Evolutionary conservation across 2,329 filamentous ascomycete species (phyloP).

Genomic region (Fusarium goolgardi): DNA sequence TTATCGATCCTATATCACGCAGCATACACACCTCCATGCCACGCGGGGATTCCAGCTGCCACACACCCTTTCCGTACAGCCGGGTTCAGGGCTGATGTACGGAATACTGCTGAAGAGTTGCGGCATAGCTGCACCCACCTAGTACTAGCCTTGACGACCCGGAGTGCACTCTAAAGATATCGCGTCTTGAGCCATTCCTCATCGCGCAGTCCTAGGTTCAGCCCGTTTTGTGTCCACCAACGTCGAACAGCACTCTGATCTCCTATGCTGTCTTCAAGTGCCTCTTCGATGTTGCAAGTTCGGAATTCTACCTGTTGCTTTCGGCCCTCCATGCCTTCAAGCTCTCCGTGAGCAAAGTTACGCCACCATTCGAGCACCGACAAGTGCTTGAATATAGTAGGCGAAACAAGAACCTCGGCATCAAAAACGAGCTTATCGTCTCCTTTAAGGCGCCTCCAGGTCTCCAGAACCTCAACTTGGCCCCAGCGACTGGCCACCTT

Average conservation of each 20-base stretch:
- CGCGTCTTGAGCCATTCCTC: conserved; percentile 91
- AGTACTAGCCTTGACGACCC: background rate
- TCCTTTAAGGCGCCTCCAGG: conserved; percentile 80
- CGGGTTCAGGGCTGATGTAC: conserved; percentile 20
- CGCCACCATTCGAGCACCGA: conserved; percentile 95
- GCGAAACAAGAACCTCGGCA: conserved; percentile 83
- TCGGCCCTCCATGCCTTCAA: conserved; percentile 65
- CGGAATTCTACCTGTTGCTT: conserved; percentile 86
- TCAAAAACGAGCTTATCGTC: conserved; percentile 78
- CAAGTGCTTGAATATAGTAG: conserved; percentile 87
- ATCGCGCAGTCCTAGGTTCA: conserved; percentile 83
- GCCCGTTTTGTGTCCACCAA: conserved; percentile 90
- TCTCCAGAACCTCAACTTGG: conserved; percentile 83
- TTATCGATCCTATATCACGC: conserved; percentile 29
- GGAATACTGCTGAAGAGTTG: background rate
- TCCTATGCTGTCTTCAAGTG: conserved; percentile 85
- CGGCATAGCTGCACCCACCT: background rate
- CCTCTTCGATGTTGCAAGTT: conserved; percentile 95
- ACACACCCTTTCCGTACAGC: conserved; percentile 21
- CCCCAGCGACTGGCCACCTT: conserved; percentile 88
- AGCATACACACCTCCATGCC: conserved; percentile 13
- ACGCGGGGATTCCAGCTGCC: conserved; percentile 3
- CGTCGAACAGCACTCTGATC: conserved; percentile 78
- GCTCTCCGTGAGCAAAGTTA: conserved; percentile 68
- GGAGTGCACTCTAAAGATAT: conserved; percentile 63